Base-by-base conservation (phyloP, 1,139 yeast species). In the Suhomyces wounanorum region DNA sequence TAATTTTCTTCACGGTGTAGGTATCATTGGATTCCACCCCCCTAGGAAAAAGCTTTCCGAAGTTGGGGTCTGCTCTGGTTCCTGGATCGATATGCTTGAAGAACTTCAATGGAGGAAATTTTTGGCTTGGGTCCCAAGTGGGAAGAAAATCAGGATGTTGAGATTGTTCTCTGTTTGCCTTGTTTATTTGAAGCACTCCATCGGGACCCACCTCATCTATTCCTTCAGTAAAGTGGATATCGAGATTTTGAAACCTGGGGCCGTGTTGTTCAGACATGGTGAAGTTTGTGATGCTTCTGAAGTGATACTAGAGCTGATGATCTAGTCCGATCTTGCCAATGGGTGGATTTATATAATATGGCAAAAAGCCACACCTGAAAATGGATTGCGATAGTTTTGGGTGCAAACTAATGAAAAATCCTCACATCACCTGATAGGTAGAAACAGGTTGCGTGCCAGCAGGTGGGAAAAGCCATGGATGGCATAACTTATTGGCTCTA, bases 61-160 rank as follows among this genome's bases (percentile, higher is more conserved):
- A 76, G 1, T 69, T 61, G n/a, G 81, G 77, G 59, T 84, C 87
- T 11, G 86, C 90, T 53, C 73, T 70, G 35, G 70, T 62, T 3
- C 84, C 89, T 35, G 83, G 80, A 56, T 84, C 89, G 21, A 67
- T 63, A 59, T 73, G 78, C 57, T 76, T 74, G 61, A 77, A 76
- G 53, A 79, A 78, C 50, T 73, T 68, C 53, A 79, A 73, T 18
- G 83, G 80, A 28, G 70, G 68, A 55, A 66, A 75, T 47, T 69
- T 72, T 56, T 78, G 76, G 23, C 61, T 62, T 17, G 73, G 73
- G 52, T 73, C 73, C 83, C 84, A 80, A 2, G 82, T 72, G 36
- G 85, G 84, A 48, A 79, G 68, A 64, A 72, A 80, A 3, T 73
- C 75, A 10, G 75, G 74, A 59, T 56, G 59, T 21, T 64, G 58